Evolutionary conservation across 164 flowering plant genomes (phyloP), one percentile per base, ranked within the genome.

Genomic region (Chimonanthus salicifolius): DNA sequence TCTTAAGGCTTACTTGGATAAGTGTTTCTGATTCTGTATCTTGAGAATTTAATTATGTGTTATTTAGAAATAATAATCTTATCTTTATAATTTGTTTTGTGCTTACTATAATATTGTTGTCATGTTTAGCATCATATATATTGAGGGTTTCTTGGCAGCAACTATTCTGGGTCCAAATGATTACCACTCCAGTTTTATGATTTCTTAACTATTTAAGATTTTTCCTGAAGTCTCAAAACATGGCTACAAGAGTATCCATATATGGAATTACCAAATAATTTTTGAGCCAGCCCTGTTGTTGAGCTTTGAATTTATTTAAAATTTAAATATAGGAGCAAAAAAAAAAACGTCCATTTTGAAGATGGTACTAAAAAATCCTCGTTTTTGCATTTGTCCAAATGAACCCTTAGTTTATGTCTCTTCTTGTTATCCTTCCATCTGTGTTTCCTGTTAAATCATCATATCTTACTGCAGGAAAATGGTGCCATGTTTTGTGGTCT

Each of bases 401-500:
- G 21, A 11, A 54, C n/a, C 20, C 2, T 33, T 62, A 4, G 11
- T 62, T 8, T 62, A 2, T 62, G 5, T 15, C 3, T 65, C 47
- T 20, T 20, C 44, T 63, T 63, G 18, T 33, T 33, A 1, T 3
- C 3, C 13, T 63, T 33, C 46, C 44, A 33, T 21, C 10, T 63
- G 9, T n/a, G 66, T 33, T 62, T 16, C 6, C 64, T 62, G 20
- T 0, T 63, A 43, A 63, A 7, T 20, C 44, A 63, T 18, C 21
- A 33, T 6, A 63, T 63, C 46, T 64, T 71, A 18, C 9, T 70
- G 67, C 84, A 96, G 99, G 99, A 97, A 45, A 84, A 92, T 78
- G 98, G 99, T 69, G 71, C 78, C 72, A 78, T 88, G 71, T 96
- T 86, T 78, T 96, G 97, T 81, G 99, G 99, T 74, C 86, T 96